phyloP scores from a whole-genome alignment of 2,329 filamentous ascomycete genomes.

The Alternaria tenuissima region DNA sequence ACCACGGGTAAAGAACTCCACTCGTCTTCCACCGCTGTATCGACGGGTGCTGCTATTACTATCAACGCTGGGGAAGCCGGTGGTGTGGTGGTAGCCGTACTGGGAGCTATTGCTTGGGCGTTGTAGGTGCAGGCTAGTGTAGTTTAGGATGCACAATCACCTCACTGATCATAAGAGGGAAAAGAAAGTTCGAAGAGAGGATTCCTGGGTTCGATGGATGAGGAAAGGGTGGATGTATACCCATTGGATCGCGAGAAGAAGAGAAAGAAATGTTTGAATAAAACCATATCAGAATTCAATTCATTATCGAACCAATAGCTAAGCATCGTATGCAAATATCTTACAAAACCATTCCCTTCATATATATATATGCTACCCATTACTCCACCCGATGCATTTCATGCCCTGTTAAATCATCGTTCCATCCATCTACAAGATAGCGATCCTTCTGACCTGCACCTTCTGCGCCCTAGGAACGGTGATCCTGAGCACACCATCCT shows the following conservation, averaged over 20 bases:
- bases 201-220: neutral
- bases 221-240: neutral
- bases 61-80: slow-evolving; percentile 5
- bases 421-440: slow-evolving; percentile 32
- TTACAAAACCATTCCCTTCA: neutral
- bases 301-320: neutral
- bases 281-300: neutral
- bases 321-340: neutral
- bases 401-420: neutral
- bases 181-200: neutral
- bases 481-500: slow-evolving; percentile 71
- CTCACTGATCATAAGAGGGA: neutral
- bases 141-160: neutral
- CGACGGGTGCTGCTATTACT: slow-evolving; percentile 15
- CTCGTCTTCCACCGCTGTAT: neutral
- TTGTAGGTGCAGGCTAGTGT: slow-evolving; percentile 2
- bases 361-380: neutral
- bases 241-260: neutral
- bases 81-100: slow-evolving; percentile 11
- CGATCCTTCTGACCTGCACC: slow-evolving; percentile 36
- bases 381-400: neutral
- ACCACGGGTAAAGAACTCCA: neutral
- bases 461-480: slow-evolving; percentile 68
- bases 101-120: slow-evolving; percentile 19
- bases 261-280: neutral